Evolutionary conservation across 1,284 basidiomycete species (phyloP), one percentile per base, ranked within the genome.

Genomic region (Vanrija humicola): DNA sequence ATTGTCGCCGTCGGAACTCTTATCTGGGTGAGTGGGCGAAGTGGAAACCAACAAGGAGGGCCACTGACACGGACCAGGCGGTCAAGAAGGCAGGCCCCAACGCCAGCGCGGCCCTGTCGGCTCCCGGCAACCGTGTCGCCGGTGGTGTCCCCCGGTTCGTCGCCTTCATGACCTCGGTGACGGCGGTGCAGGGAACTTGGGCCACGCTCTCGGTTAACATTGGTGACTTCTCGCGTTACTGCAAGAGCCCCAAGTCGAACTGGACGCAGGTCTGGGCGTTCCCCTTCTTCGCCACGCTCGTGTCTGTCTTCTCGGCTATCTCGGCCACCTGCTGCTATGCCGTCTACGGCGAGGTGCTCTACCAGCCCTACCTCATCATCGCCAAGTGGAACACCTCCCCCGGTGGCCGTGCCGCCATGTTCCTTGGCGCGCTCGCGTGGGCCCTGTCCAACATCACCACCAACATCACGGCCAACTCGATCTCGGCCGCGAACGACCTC

Each of bases 401-500:
- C 5, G 56, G 49, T 21, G 56, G 56, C 14, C 58, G 64, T 21
- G 84, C 88, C 0, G 88, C 85, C 0, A 84, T 86, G 16, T 91
- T 91, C 79, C 89, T 91, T 68, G 83, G 83, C 1, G 79, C 86
- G 0, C 84, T 87, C 69, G 79, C 82, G n/a, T 74, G 89, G 70
- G 78, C 81, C 15, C 75, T 90, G 29, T 82, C 85, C 21, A 86
- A 85, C 5, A 77, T 89, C 50, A 87, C 87, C 34, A 85, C 86
- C 48, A 89, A 89, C 67, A 86, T 89, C 59, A 87, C 73, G 19
- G 73, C 75, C 55, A 81, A 89, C 74, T 86, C 84, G 40, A 78
- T 90, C 56, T 86, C 84, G 34, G 84, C 87, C 1, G 87, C 86
- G 0, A 90, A 90, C 74, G 85, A 90, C 72, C 83, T 89, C 77